Conservation (phyloP, 352 stramenopile species). For the Thraustochytrium sp. region DNA sequence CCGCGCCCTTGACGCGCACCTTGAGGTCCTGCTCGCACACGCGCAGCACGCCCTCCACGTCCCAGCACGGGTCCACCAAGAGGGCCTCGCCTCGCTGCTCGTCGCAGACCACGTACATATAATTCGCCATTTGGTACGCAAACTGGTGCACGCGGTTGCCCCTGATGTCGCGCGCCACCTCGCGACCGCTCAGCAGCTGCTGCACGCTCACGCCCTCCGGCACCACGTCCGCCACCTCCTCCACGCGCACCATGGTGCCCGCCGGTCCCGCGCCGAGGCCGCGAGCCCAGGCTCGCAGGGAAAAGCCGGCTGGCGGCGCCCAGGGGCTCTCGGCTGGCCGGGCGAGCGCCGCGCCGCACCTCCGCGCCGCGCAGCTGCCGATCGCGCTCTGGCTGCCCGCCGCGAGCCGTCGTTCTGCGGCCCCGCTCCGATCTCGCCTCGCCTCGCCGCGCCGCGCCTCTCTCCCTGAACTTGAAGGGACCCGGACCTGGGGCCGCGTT, state of each 20-base stretch:
- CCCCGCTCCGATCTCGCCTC: too few relatives aligned
- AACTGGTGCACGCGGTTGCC: constrained; percentile 24
- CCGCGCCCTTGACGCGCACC: neutral
- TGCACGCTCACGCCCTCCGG: neutral
- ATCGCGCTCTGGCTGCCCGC: too few relatives aligned
- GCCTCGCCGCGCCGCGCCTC: too few relatives aligned
- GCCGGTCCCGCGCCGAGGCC: too few relatives aligned
- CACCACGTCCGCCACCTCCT: neutral
- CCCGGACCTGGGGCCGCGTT: too few relatives aligned
- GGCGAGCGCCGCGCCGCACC: too few relatives aligned
- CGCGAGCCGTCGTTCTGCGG: too few relatives aligned
- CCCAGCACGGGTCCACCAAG: constrained; percentile 36
- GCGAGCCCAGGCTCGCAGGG: too few relatives aligned
- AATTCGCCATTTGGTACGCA: constrained; percentile 41
- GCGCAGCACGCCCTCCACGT: neutral
- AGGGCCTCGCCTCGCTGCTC: neutral
- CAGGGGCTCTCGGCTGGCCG: too few relatives aligned
- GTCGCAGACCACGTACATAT: constrained; percentile 41
- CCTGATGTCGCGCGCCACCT: neutral
- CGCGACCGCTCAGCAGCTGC: constrained; percentile 25
- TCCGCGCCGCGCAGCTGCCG: too few relatives aligned
- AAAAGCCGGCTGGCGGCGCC: too few relatives aligned
- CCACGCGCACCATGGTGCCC: neutral
- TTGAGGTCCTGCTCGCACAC: constrained; percentile 20
- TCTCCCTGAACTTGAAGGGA: too few relatives aligned